phyloP scores from a whole-genome alignment of 2,329 filamentous ascomycete genomes.

The Rhinocladiella mackenziei region DNA sequence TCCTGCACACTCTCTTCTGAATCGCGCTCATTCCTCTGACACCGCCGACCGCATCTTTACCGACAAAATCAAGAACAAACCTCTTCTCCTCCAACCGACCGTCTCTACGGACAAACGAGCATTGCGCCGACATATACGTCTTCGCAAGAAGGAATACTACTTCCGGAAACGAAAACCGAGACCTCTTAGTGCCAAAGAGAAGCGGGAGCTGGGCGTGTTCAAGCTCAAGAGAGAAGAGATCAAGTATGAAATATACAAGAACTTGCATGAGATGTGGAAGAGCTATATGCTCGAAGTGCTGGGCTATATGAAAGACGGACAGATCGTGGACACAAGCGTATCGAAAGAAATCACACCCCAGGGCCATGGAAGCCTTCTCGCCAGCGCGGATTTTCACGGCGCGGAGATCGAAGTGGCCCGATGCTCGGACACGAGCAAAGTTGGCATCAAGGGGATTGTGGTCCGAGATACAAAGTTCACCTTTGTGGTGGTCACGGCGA shows the following conservation, averaged over 20 bases:
- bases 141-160: conserved; percentile 47
- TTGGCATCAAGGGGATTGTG: conserved; percentile 81
- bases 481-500: conserved; percentile 75
- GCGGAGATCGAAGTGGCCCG: conserved; percentile 77
- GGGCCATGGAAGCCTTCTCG: conserved; percentile 57
- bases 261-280: conserved; percentile 74
- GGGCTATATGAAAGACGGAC: conserved; percentile 44
- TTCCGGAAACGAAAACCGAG: conserved; percentile 52
- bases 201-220: conserved; percentile 68
- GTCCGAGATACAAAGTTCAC: conserved; percentile 82
- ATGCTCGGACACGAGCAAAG: conserved; percentile 73
- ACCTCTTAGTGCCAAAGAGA: conserved; percentile 75
- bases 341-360: conserved; percentile 47
- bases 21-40: conserved; percentile 72
- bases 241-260: conserved; percentile 72
- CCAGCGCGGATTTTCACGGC: conserved; percentile 86
- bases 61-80: conserved; percentile 78
- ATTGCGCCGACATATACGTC: conserved; percentile 50
- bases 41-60: conserved; percentile 67
- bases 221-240: conserved; percentile 65
- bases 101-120: conserved; percentile 53
- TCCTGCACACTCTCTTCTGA: conserved; percentile 63
- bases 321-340: conserved; percentile 29
- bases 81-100: conserved; percentile 63
- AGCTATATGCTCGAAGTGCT: conserved; percentile 81